Base-by-base conservation (phyloP, 257 asterid species). In the Ehretia macrophylla region DNA sequence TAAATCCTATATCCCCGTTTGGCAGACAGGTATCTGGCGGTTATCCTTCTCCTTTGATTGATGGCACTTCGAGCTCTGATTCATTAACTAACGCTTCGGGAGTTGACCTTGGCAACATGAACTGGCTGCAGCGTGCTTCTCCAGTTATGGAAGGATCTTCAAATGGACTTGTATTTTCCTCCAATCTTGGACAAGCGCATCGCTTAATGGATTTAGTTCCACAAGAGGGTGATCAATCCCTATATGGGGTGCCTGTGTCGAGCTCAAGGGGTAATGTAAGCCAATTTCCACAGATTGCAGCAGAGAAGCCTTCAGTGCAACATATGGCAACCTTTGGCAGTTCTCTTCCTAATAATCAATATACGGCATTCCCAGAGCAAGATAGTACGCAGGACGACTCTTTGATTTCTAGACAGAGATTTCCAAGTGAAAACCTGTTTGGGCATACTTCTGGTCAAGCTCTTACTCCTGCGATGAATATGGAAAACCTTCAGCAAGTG, bases 221-320 rank as follows among this genome's bases (percentile, higher is more conserved):
- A 67, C 89, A 82, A 56, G 88, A 81, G 78, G 83, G 57, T 66
- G 93, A 88, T 71, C 93, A 81, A 66, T 92, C 95, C 56, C 88
- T 92, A 47, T 92, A 77, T 73, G 98, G 98, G 63, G 82, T 88
- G 74, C 98, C 98, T 21, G 67, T 92, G 58, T 76, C 98, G 59
- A 68, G 74, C 70, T 77, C 95, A 59, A 86, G 95, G 82, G 85
- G 87, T 51, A 56, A 73, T 60, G 72, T 62, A 17, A 78, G 68
- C 60, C 89, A 83, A 50, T 78, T 79, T 73, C 63, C 97, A 56
- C 86, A 77, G 51, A 59, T 69, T 79, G 73, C 65, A 64, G 54
- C 77, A 12, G 86, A 75, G 53, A 81, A 82, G 60, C 67, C 81
- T 63, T 62, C 82, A n/a, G 65, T 72, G 59, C 82, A 65, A 69